Evolutionary conservation across 2,329 filamentous ascomycete genomes (phyloP).

Genomic region (Fusarium sp.): DNA sequence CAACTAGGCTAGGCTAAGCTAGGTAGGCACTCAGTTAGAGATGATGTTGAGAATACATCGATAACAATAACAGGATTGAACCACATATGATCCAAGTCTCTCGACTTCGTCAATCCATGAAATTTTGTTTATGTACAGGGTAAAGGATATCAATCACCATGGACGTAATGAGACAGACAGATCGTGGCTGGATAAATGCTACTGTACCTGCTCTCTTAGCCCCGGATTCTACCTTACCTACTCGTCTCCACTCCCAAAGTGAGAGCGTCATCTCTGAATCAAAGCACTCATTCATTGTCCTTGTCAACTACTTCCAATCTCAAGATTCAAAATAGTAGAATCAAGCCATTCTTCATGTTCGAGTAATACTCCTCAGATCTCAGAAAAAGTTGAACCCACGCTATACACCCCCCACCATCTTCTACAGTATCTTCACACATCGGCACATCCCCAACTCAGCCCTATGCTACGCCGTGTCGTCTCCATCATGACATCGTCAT

Average conservation of each 20-base stretch:
- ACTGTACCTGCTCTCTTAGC: slow-evolving; percentile 12
- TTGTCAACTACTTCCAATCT: slow-evolving; percentile 7
- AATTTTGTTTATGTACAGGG: neutral
- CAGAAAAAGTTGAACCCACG: neutral
- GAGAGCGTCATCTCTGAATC: slow-evolving; percentile 34
- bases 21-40: neutral
- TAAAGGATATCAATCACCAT: neutral
- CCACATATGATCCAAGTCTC: neutral
- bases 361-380: neutral
- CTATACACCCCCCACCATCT: neutral
- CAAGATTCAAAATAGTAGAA: neutral
- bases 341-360: neutral
- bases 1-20: neutral
- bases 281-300: slow-evolving; percentile 32
- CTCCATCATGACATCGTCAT: slow-evolving; percentile 56
- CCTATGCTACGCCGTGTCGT: slow-evolving; percentile 48
- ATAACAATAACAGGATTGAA: neutral
- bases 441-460: neutral
- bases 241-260: slow-evolving; percentile 26
- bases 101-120: neutral
- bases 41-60: neutral
- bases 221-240: slow-evolving; percentile 12
- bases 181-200: slow-evolving; percentile 13
- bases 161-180: neutral
- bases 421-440: neutral